Conservation (phyloP, 352 stramenopile genomes). For the Pythium monospermum region DNA sequence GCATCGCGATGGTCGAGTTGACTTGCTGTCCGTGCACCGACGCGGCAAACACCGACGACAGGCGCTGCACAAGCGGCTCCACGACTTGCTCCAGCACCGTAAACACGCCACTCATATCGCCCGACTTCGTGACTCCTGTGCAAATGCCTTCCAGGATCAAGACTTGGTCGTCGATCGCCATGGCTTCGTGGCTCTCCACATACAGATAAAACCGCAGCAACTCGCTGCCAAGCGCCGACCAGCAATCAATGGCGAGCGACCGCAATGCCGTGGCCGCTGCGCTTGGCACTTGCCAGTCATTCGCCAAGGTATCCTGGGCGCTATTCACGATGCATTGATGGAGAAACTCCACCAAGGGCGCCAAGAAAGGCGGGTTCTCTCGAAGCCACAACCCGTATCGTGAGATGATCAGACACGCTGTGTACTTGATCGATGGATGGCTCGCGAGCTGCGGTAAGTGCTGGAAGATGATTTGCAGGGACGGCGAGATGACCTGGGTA, state of each 20-base stretch:
- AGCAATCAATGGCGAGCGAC: constrained; percentile 75
- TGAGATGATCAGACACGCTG: constrained; percentile 79
- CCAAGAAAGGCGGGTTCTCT: constrained; percentile 39
- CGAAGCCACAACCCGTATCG: constrained; percentile 74
- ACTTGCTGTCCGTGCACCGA: constrained; percentile 28
- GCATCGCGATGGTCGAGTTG: constrained; percentile 34
- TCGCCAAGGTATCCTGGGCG: constrained; percentile 35
- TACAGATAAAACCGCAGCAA: constrained; percentile 76
- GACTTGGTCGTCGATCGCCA: constrained; percentile 78
- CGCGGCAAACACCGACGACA: constrained; percentile 41
- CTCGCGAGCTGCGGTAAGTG: constrained; percentile 65
- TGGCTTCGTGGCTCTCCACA: constrained; percentile 58
- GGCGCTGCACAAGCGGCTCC: constrained; percentile 50
- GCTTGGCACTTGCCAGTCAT: constrained; percentile 72
- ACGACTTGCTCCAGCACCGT: constrained; percentile 61
- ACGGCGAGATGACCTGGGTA: constrained; percentile 23
- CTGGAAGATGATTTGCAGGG: constrained; percentile 73
- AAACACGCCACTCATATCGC: constrained; percentile 41
- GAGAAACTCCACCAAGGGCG: constrained; percentile 59
- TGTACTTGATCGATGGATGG: constrained; percentile 82
- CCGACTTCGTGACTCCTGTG: constrained; percentile 41
- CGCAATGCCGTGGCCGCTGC: constrained; percentile 67
- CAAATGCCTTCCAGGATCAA: constrained; percentile 80
- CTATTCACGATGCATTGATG: constrained; percentile 65
- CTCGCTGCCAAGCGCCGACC: constrained; percentile 53